Evolutionary conservation across 2,329 filamentous ascomycete species (phyloP).

Genomic region (Trichoderma afroharzianum): DNA sequence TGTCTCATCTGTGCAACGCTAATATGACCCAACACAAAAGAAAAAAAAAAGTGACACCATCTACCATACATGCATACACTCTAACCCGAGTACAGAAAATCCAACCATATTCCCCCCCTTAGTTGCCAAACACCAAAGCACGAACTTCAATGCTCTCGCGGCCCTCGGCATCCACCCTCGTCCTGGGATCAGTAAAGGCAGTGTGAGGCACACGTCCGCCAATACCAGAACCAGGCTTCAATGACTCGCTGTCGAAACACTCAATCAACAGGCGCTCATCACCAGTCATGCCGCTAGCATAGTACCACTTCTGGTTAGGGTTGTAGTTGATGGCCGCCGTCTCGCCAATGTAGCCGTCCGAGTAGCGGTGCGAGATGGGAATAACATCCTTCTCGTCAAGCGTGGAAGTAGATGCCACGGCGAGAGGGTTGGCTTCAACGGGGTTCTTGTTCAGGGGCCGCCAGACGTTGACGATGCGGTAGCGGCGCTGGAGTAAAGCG

Average conservation of each 20-base stretch:
- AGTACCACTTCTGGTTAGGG: constrained; percentile 67
- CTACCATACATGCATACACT: neutral
- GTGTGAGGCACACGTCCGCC: constrained; percentile 65
- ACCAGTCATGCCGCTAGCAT: constrained; percentile 73
- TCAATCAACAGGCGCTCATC: constrained; percentile 72
- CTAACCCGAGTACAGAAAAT: neutral
- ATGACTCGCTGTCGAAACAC: constrained; percentile 68
- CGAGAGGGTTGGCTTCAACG: constrained; percentile 64
- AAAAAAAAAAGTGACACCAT: neutral
- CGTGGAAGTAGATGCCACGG: constrained; percentile 62
- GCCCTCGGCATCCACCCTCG: constrained; percentile 63
- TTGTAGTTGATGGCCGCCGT: constrained; percentile 66
- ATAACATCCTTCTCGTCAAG: constrained; percentile 63
- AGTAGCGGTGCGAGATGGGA: constrained; percentile 69
- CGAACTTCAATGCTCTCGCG: constrained; percentile 89
- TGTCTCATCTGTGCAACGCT: neutral
- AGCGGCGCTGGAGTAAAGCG: constrained; percentile 65
- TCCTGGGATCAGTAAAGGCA: constrained; percentile 74
- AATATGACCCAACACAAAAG: neutral
- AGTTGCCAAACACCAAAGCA: constrained; percentile 73
- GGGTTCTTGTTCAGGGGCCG: constrained; percentile 58
- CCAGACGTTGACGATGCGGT: constrained; percentile 88
- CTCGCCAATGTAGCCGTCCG: constrained; percentile 62
- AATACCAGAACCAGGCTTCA: constrained; percentile 47
- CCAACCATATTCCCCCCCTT: neutral